A percentile compares a stretch with the other conserved stretches of the same genome.
These are phyloP conservation scores for Potentilla sterilis DNA, from an alignment of 306 rosid genomes.

Conservation along the genomic window DNA sequence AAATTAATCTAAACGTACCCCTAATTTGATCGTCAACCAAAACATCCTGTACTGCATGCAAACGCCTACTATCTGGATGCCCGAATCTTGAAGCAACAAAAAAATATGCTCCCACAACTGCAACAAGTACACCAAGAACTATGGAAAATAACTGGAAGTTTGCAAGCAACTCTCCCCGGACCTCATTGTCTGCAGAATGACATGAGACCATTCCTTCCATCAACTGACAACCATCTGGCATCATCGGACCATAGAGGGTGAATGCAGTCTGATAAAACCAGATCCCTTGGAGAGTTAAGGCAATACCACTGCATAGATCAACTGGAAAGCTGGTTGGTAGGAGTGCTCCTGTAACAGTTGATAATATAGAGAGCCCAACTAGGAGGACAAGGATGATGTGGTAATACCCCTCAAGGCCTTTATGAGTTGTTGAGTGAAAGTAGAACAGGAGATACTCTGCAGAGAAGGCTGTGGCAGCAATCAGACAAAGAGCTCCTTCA, in stretches of 20 bases:
- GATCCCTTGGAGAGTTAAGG: slow-evolving; percentile 83
- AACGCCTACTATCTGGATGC: slow-evolving; percentile 32
- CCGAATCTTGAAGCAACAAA: slow-evolving; percentile 63
- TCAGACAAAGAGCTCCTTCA: slow-evolving; percentile 74
- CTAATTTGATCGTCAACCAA: slow-evolving; percentile 42
- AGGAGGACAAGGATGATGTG: slow-evolving; percentile 77
- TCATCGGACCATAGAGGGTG: slow-evolving; percentile 90
- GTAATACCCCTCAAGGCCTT: slow-evolving; percentile 89
- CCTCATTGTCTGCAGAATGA: slow-evolving; percentile 62
- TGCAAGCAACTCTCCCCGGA: slow-evolving; percentile 84
- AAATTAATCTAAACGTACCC: not conserved
- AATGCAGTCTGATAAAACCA: slow-evolving; percentile 99
- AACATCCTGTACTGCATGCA: slow-evolving; percentile 35
- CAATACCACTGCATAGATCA: slow-evolving; percentile 68
- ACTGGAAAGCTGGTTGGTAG: slow-evolving; percentile 78
- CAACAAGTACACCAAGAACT: slow-evolving; percentile 55
- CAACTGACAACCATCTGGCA: slow-evolving; percentile 81
- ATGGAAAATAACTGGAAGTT: slow-evolving; percentile 76
- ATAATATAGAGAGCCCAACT: slow-evolving; percentile 68
- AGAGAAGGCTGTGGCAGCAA: slow-evolving; percentile 73
- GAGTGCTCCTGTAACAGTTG: slow-evolving; percentile 63
- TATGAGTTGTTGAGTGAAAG: slow-evolving; percentile 90
- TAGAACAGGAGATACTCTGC: slow-evolving; percentile 87
- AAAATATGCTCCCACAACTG: slow-evolving; percentile 51
- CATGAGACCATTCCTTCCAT: slow-evolving; percentile 46